Evolutionary conservation across 176 grass and related monocot species (phyloP).

Genomic region (Oryza meridionalis): DNA sequence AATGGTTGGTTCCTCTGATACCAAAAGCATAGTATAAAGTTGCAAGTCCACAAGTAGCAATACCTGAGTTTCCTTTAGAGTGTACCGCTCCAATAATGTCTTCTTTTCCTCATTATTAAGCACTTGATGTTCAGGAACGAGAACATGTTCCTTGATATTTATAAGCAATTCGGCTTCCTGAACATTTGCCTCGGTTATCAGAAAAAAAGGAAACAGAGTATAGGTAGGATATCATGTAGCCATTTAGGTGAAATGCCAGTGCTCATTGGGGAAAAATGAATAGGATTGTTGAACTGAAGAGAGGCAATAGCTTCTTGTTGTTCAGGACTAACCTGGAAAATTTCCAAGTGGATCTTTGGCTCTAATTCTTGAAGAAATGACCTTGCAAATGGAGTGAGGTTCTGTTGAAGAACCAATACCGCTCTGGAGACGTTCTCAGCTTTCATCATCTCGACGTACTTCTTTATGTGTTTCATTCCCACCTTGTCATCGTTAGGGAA

Average conservation of each 20-base stretch:
- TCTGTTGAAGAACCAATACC: conserved; percentile 76
- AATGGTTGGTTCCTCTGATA: neutral
- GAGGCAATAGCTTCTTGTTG: neutral
- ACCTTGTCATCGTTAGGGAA: conserved; percentile 98
- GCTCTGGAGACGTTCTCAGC: conserved; percentile 77
- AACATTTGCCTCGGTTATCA: conserved; percentile 40
- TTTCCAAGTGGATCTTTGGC: conserved; percentile 78
- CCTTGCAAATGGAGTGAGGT: conserved; percentile 91
- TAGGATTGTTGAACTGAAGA: conserved; percentile 17
- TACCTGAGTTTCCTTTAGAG: conserved; percentile 94
- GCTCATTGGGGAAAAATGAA: neutral
- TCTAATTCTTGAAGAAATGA: conserved; percentile 68
- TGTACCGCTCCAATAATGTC: conserved; percentile 82
- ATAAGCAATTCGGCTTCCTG: conserved; percentile 86
- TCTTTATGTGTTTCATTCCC: conserved; percentile 98
- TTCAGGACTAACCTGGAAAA: conserved; percentile 71
- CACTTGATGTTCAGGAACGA: conserved; percentile 85
- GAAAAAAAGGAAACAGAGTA: neutral
- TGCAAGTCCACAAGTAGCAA: conserved; percentile 28
- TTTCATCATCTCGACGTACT: conserved; percentile 90
- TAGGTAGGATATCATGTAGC: neutral
- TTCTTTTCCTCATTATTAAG: conserved; percentile 89
- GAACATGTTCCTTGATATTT: conserved; percentile 93
- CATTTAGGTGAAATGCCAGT: neutral
- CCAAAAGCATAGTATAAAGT: neutral